Conservation (phyloP, 305 asterid species). For the Petunia hybrid region DNA sequence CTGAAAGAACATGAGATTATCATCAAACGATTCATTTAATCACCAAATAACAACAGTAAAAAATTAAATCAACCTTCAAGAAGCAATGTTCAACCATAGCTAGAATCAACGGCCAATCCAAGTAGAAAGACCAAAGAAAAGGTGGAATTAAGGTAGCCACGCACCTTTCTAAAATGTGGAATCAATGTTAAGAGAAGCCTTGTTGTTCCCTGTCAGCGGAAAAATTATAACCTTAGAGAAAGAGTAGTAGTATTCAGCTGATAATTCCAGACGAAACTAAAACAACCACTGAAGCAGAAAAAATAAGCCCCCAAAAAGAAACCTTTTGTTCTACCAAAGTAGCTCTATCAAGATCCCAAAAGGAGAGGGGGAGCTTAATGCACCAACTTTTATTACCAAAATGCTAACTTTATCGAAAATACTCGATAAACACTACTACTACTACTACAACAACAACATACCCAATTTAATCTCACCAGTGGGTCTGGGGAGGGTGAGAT, state of each 20-base stretch:
- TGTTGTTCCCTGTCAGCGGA: conserved; percentile 70
- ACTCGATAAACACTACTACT: no score
- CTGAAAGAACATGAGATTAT: not conserved
- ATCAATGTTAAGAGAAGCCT: conserved; percentile 76
- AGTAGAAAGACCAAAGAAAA: not conserved
- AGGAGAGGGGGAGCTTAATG: not conserved
- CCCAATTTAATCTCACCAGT: no score
- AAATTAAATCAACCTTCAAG: not conserved
- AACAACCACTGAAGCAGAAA: no score
- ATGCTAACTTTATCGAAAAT: not conserved
- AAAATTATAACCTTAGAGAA: not conserved
- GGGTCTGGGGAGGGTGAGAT: no score
- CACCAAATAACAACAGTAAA: not conserved
- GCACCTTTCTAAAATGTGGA: conserved; percentile 94
- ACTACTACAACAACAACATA: no score
- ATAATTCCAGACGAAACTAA: not conserved
- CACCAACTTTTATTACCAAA: not conserved
- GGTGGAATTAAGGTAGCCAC: no score
- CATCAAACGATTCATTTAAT: not conserved
- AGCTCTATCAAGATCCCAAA: not conserved
- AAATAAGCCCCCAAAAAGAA: not conserved
- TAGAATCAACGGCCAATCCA: no score
- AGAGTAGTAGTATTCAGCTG: not conserved
- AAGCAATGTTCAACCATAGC: not conserved
- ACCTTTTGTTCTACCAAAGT: not conserved